phyloP scores from a whole-genome alignment of 1,139 yeast species.

The Saccharomyces hybrid region DNA sequence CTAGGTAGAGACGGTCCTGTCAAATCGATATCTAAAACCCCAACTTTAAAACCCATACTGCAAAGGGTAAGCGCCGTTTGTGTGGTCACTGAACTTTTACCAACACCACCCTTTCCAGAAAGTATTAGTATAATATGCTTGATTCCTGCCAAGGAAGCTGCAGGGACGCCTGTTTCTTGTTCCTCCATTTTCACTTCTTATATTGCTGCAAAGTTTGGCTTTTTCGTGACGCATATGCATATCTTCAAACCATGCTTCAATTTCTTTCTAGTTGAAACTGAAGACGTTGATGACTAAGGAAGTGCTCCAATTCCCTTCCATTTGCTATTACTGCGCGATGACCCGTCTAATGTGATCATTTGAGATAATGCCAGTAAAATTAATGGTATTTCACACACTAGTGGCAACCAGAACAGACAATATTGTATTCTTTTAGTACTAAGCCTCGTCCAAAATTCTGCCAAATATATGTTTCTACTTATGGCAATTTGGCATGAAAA shows the following conservation, averaged over 20 bases:
- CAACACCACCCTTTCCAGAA: constrained; percentile 97
- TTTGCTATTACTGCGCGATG: neutral
- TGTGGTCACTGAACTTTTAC: constrained; percentile 91
- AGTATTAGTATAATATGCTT: constrained; percentile 75
- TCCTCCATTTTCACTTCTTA: neutral
- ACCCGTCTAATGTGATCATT: neutral
- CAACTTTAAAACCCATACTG: constrained; percentile 66
- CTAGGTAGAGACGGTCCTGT: constrained; percentile 97
- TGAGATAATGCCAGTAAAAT: neutral
- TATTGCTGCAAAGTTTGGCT: neutral
- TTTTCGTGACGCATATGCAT: neutral
- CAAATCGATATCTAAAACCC: constrained; percentile 87
- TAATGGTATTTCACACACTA: too few relatives aligned
- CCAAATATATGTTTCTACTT: too few relatives aligned
- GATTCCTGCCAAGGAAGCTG: constrained; percentile 51
- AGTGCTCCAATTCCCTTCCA: neutral
- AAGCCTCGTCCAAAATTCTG: too few relatives aligned
- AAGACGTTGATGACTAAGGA: neutral
- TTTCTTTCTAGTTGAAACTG: neutral
- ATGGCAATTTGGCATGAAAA: too few relatives aligned
- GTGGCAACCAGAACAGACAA: too few relatives aligned
- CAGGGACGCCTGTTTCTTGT: constrained; percentile 26
- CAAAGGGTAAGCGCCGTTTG: constrained; percentile 80
- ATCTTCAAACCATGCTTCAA: neutral
- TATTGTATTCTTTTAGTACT: too few relatives aligned